These are phyloP conservation scores for Colletotrichum aenigma DNA, from an alignment of 2,329 filamentous ascomycete genomes.

Conservation along the genomic window DNA sequence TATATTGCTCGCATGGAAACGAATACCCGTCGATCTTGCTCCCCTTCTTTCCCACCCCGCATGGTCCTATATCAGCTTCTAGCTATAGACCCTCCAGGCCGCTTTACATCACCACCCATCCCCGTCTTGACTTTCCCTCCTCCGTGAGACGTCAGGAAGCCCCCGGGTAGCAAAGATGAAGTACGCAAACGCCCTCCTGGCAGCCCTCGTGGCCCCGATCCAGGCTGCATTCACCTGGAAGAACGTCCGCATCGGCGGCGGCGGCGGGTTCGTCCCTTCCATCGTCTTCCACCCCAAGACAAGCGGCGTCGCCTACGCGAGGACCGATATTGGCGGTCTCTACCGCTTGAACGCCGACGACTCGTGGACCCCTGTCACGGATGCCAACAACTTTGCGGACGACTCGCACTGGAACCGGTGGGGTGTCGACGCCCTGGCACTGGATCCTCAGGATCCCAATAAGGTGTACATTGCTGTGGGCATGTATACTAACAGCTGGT, in stretches of 20 bases:
- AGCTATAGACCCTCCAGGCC: not conserved
- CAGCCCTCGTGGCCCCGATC: constrained; percentile 25
- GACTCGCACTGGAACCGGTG: constrained; percentile 56
- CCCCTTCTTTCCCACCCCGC: not conserved
- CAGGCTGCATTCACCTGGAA: constrained; percentile 48
- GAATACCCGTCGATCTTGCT: not conserved
- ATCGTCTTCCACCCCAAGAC: constrained; percentile 59
- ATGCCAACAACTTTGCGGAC: constrained; percentile 41
- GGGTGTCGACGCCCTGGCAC: constrained; percentile 61
- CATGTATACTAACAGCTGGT: constrained; percentile 63
- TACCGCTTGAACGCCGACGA: constrained; percentile 61
- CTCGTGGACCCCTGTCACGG: constrained; percentile 58
- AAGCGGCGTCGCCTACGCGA: constrained; percentile 57
- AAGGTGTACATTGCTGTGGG: constrained; percentile 60
- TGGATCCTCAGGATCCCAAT: constrained; percentile 57
- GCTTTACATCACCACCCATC: not conserved
- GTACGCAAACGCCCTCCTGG: constrained; percentile 2
- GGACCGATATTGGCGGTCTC: constrained; percentile 62
- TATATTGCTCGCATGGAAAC: not conserved
- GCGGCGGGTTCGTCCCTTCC: constrained; percentile 61
- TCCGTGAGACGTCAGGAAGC: not conserved
- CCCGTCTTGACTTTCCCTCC: not conserved
- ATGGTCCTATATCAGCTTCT: not conserved
- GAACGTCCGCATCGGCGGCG: constrained; percentile 58
- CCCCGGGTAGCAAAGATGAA: constrained; percentile 3